Evolutionary conservation across 2,329 filamentous ascomycete genomes (phyloP), one percentile per base, ranked within the genome.

Genomic region (Fusarium sp.): DNA sequence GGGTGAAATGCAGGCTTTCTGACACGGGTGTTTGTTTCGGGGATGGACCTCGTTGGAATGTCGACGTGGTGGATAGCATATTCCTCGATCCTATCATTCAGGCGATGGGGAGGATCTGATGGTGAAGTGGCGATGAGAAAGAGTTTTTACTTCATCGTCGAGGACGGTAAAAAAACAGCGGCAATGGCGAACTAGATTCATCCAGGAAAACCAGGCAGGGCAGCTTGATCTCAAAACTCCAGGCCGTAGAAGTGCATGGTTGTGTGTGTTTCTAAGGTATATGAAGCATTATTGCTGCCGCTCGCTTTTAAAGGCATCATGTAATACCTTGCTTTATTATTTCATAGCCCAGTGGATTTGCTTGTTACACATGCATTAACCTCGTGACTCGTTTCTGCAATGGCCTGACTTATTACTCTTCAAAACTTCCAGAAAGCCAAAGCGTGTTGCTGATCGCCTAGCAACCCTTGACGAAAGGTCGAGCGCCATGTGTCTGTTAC

Each of bases 1-100:
- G 15, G 1, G 52, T 69, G 7, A 69, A 68, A 32, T 72, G 69
- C 35, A 43, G 50, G 9, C 45, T 75, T 7, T 66, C 65, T 25
- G 69, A 75, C 20, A 66, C 45, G 4, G 50, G 33, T 20, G 47
- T 67, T 38, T 75, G 73, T 33, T 75, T 75, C 52, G 71, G 73
- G 15, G 73, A 70, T 14, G 70, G 68, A 3, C 70, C 70, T 4
- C 43, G 68, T 20, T 72, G 70, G 68, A 70, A 70, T 15, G 30
- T 72, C 1, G 37, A 40, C 1, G 27, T 63, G 25, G 45, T 63
- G 8, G 61, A 63, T 33, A 35, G 14, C 17, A 8, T 61, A 15
- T 61, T 61, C 37, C 58, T 61, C 15, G 30, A 35, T 15, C 38
- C 40, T 10, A 47, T 47, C 5, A n/a, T 30, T 27, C 57, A 60